Conservation (phyloP, 2,329 filamentous ascomycete genomes). For the Trichothecium roseum region DNA sequence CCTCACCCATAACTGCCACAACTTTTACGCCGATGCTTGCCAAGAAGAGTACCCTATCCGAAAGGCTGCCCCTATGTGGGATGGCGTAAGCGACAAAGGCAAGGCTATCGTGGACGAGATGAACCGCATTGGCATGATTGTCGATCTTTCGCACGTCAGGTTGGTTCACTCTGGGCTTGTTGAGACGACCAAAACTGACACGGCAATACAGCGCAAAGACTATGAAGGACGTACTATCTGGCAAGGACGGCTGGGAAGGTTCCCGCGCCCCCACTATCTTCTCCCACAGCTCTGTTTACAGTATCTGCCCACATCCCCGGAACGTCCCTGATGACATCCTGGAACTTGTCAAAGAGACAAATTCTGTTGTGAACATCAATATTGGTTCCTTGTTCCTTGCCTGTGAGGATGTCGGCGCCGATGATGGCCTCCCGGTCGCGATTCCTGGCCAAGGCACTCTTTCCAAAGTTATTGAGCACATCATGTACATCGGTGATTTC, state of each 20-base stretch:
- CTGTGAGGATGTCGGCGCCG: slow-evolving; percentile 49
- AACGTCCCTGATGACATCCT: slow-evolving; percentile 85
- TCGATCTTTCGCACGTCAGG: slow-evolving; percentile 69
- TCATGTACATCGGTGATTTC: slow-evolving; percentile 68
- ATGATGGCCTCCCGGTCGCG: slow-evolving; percentile 56
- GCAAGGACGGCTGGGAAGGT: slow-evolving; percentile 52
- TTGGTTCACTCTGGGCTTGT: slow-evolving; percentile 6
- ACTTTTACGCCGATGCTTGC: slow-evolving; percentile 78
- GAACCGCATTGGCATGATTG: slow-evolving; percentile 91
- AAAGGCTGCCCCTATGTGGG: slow-evolving; percentile 49
- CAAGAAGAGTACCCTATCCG: slow-evolving; percentile 43
- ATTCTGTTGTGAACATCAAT: slow-evolving; percentile 84
- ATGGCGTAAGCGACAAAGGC: slow-evolving; percentile 64
- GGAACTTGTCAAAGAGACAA: slow-evolving; percentile 59
- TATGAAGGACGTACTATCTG: slow-evolving; percentile 72
- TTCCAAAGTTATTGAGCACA: slow-evolving; percentile 67
- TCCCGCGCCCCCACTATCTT: slow-evolving; percentile 79
- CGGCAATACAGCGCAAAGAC: slow-evolving; percentile 50
- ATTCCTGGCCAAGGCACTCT: slow-evolving; percentile 63
- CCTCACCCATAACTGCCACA: slow-evolving; percentile 89
- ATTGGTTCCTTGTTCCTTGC: slow-evolving; percentile 76
- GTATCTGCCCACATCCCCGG: slow-evolving; percentile 75
- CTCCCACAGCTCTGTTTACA: slow-evolving; percentile 74
- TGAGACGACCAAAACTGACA: not conserved
- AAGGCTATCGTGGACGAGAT: slow-evolving; percentile 68